Evolutionary conservation across 139 green algal genomes (phyloP), one percentile per base, ranked within the genome.

Genomic region (Diplosphaera chodatii): DNA sequence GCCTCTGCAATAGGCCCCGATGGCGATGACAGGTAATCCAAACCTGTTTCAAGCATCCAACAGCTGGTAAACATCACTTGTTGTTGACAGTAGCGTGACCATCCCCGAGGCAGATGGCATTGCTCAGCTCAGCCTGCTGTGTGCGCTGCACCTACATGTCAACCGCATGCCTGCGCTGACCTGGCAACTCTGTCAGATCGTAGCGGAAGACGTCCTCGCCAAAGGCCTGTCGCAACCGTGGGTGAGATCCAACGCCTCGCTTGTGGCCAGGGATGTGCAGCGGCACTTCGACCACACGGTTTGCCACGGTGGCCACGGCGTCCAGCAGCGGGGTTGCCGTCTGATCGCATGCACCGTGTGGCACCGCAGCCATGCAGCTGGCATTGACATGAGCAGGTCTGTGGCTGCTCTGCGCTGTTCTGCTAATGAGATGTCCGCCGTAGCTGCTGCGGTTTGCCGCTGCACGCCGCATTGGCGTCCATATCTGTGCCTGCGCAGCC

Each of bases 181-280:
- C 73, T 69, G 73, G 33, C 5, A 97, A 82, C 74, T 97, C 92
- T 2, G 92, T 96, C 1, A 96, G 75, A 67, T 97, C 92, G 63
- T 83, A 77, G 0, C 40, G 27, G 15, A 89, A 55, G 2, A 80
- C 77, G 20, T 40, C 67, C 0, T 64, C 64, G 1, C 72, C 64
- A 28, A 84, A 29, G 1, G 72, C 55, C 4, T 68, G 4, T 0
- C 34, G 22, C n/a, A 81, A 72, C 22, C 55, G 1, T 1, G 40
- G 3, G 0, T 70, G 30, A 2, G 64, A 16, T 29, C 82, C 71
- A 10, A 4, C 13, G 1, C 80, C 83, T 1, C 71, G 63, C 62
- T 94, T 96, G 81, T 96, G 91, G 32, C 91, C 91, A 1, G 91
- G 91, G 5, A 97, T 86, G 56, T 97, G 84, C 27, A 96, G 88